Base-by-base conservation (phyloP, 2,329 filamentous ascomycete species). In the Ophiostoma australiae region DNA sequence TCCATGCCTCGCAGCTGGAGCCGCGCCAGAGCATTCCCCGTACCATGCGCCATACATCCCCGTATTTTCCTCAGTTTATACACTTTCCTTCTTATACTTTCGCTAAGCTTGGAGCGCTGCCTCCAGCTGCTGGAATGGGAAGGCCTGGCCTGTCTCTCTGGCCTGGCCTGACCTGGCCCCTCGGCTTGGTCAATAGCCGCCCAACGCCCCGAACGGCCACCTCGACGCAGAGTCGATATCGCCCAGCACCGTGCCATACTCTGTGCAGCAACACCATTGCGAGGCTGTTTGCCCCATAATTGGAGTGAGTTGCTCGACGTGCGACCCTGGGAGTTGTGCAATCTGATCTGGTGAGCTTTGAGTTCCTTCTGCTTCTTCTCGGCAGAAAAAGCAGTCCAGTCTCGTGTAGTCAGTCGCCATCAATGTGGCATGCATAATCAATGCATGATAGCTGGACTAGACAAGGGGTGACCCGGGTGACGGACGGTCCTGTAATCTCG, bases 71-170 rank as follows among this genome's bases (percentile, higher is more conserved):
- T 6, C 52, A 27, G 52, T 58, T 58, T 58, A 7, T 31, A 58
- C 52, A 58, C 52, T 58, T 58, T 10, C 8, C 52, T 58, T 58
- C 52, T 58, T 58, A 23, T 58, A 58, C 52, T 58, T 58, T 15
- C 52, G 52, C 23, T 27, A 58, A 23, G 8, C 44, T 48, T 20
- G 17, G 13, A 31, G 27, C 6, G 20, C 3, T 52, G 13, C 17
- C 44, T 7, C 23, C 23, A 11, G 52, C 39, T 41, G 39, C 39
- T 41, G 7, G 20, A 20, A 6, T 48, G 44, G 4, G 7, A 8
- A n/a, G n/a, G n/a, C n/a, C n/a, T n/a, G 20, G 44, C 44, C 44
- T 20, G 7, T 8, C 20, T 48, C 6, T 13, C 15, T 15, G 39
- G 20, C 27, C 27, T 31, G 27, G 27, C 27, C 15, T 15, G 39